phyloP scores from a whole-genome alignment of 1,284 basidiomycete genomes.

The Laetiporus sulphureus region DNA sequence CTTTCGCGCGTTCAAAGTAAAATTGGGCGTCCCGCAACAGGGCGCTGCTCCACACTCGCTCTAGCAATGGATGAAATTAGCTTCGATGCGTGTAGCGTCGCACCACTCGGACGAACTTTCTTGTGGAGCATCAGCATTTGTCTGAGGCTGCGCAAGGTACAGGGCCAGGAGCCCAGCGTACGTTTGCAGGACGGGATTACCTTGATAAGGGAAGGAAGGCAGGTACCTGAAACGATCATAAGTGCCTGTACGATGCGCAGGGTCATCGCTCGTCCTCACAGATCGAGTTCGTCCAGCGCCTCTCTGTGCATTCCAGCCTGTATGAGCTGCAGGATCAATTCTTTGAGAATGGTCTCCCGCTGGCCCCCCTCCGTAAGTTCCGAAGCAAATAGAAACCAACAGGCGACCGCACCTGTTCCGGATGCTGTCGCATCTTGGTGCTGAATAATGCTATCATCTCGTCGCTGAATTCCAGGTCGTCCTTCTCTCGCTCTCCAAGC shows the following conservation, averaged over 20 bases:
- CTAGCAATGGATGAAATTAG: constrained; percentile 10
- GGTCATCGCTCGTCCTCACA: constrained; percentile 49
- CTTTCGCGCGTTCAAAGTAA: constrained; percentile 56
- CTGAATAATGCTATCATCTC: constrained; percentile 57
- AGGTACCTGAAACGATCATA: constrained; percentile 73
- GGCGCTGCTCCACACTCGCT: constrained; percentile 22
- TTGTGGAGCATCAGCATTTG: background rate
- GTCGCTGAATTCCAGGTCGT: constrained; percentile 21
- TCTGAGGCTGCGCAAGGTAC: constrained; percentile 42
- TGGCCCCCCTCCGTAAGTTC: constrained; percentile 25
- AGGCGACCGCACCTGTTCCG: constrained; percentile 61
- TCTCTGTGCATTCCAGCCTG: constrained; percentile 48
- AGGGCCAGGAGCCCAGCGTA: constrained; percentile 77
- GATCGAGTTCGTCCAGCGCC: constrained; percentile 79
- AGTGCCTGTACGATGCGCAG: too few relatives aligned
- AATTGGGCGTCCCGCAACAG: constrained; percentile 52
- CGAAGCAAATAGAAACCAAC: constrained; percentile 15
- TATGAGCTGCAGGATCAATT: constrained; percentile 67
- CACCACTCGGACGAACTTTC: constrained; percentile 9
- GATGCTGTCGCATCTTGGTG: constrained; percentile 59
- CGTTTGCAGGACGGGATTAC: constrained; percentile 70
- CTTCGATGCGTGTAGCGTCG: background rate
- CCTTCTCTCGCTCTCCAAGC: constrained; percentile 29
- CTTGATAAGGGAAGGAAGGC: constrained; percentile 78
- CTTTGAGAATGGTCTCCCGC: constrained; percentile 71